Base-by-base conservation (phyloP, 192 early-diverging fungal species). In the Oehlia diaphana region DNA sequence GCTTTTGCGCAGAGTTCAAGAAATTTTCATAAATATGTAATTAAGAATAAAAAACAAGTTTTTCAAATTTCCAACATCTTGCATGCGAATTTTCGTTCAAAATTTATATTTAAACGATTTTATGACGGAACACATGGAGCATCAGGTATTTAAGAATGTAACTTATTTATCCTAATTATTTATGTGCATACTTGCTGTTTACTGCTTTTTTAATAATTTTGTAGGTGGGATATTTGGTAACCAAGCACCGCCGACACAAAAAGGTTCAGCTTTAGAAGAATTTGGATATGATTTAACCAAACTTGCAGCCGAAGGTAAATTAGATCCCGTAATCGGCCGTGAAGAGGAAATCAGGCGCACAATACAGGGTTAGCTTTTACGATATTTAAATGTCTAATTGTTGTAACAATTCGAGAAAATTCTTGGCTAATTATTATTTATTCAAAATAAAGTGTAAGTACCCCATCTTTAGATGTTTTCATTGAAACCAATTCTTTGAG, bases 311-410 rank as follows among this genome's bases (percentile, higher is more conserved):
- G 87, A 91, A 61, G 93, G 93, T 71, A 95, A 95, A 74, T 89
- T 95, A 4, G 94, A 95, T 83, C 88, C 98, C 2, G 93, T 96
- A 72, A 96, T 99, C 83, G 97, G 97, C 28, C 92, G 98, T 47
- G 97, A 98, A 81, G 96, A 97, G 23, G 97, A 97, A 82, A 98
- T 97, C 82, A 89, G 96, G 9, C 90, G 93, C 9, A 92, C 90
- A 47, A 90, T 95, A 73, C 92, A 90, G 93, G 89, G 91, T 94
- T 82, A 68, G 26, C 37, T 35, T n/a, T 62, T 35, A 23, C 26
- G 49, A 44, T 49, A 23, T 19, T 76, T 67, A 23, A 23, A 69
- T 62, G 19, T 47, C 33, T 23, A 19, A 61, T 28, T 8, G 9
- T 23, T 0, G 3, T 47, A 66, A n/a, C 50, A 62, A 47, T 31